Percentiles rank a stretch among this genome's conserved stretches.
phyloP scores from a whole-genome alignment of 352 stramenopile genomes.

The Phytophthora sp. region DNA sequence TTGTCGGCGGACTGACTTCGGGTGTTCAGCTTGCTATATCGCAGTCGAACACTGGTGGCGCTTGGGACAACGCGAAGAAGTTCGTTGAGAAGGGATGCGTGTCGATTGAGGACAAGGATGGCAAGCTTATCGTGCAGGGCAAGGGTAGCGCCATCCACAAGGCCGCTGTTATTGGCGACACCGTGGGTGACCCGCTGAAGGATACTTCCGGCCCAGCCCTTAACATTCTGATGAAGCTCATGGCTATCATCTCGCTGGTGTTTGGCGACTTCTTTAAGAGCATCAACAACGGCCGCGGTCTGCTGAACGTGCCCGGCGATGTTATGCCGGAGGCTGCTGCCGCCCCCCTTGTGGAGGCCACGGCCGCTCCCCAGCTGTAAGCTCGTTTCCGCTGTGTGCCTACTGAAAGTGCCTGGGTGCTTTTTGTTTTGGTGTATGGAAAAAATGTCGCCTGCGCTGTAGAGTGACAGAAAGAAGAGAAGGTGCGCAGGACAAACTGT shows the following conservation, averaged over 20 bases:
- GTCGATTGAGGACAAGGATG: conserved; percentile 91
- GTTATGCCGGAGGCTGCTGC: conserved; percentile 21
- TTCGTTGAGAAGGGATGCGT: conserved; percentile 98
- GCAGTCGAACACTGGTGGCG: conserved; percentile 99
- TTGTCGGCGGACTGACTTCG: conserved; percentile 96
- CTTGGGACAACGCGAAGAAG: conserved; percentile 99
- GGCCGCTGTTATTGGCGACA: conserved; percentile 97
- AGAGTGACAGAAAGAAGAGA: conserved; percentile 30
- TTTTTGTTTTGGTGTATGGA: conserved; percentile 19
- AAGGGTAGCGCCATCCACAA: conserved; percentile 99
- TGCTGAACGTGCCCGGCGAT: conserved; percentile 89
- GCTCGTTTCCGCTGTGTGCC: conserved; percentile 18
- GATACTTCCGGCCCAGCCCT: conserved; percentile 99
- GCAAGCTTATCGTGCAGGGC: conserved; percentile 89
- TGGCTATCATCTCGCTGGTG: conserved; percentile 99
- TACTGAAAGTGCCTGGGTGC: conserved; percentile 9
- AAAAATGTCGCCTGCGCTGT: conserved; percentile 24
- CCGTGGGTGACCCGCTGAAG: conserved; percentile 99
- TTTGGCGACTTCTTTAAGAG: conserved; percentile 99
- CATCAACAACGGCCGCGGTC: conserved; percentile 95
- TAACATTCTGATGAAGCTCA: conserved; percentile 99
- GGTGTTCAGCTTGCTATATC: conserved; percentile 99
- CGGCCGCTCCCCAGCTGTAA: conserved; percentile 38
- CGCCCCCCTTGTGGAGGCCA: conserved; percentile 24
- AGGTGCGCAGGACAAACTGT: conserved; percentile 30